Evolutionary conservation across 176 grass and related monocot genomes (phyloP), one percentile per base, ranked within the genome.

Genomic region (Eremochloa ophiuroides): DNA sequence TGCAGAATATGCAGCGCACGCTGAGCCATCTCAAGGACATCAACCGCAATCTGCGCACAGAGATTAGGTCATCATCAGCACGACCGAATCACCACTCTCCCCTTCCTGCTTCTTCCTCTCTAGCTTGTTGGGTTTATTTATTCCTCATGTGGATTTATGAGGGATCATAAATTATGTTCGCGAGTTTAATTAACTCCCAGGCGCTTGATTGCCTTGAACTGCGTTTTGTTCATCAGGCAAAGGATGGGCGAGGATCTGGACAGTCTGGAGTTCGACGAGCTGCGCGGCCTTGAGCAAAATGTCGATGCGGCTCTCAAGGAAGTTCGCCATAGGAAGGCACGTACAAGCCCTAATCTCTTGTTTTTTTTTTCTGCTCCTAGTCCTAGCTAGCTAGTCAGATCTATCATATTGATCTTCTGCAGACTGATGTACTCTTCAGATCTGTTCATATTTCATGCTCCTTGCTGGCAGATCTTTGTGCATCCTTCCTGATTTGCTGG

Each of bases 1-100:
- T 43, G 62, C 80, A 99, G 96, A 99, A 87, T 71, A 99, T 99
- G 93, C 96, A 99, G 77, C 90, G 82, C 33, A 99, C 89, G 50
- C 87, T 95, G 67, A 95, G 81, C 74, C 93, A 95, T 77, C 90
- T 99, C 78, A 99, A 90, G 85, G 88, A 99, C 84, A 93, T 99
- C 84, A 99, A 99, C 7, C 76, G 89, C 3, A 91, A 93, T 69
- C 93, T 99, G 26, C 93, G 87, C 76, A 95, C 85, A 7, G 92
- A 99, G 87, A 99, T 99, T 80, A 89, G 96, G 95, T 92, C 13
- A 3, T 29, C 38, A 27, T 38, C 23, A 14, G 25, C 25, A 12
- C 55, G 55, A 23, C 9, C n/a, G 16, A 12, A 16, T 0, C 8
- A 12, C 33, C 26, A 37, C 29, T 85, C 29, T 34, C 18, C 47